Base-by-base conservation (phyloP, 83 land plant genomes). In the Picea mariana region DNA sequence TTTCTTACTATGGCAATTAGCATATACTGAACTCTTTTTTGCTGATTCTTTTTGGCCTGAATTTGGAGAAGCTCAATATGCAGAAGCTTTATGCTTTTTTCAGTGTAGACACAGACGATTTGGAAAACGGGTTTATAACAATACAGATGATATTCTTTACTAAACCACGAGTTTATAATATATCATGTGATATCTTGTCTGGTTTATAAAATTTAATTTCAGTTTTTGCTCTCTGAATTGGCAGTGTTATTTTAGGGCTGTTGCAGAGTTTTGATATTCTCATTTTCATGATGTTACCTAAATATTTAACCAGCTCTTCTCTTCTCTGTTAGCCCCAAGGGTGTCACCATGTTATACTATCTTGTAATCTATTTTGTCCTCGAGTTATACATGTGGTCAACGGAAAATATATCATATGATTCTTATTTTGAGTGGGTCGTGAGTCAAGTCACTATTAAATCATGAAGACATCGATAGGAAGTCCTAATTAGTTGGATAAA, bases 1-100 rank as follows among this genome's bases (percentile, higher is more conserved):
- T 80, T 95, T 95, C 81, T 83, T 93, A 81, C 84, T 93, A n/a
- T 95, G 97, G 97, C 95, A 95, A 79, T 80, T 85, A 9, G 97
- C 97, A n/a, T 95, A 95, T 78, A 87, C 92, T 5, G 97, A 95
- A 77, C 86, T 95, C 21, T 87, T 68, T 82, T 95, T 95, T 81
- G 72, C 85, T 38, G 69, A 85, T 24, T 61, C 82, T 9, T 82
- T 84, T 0, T 95, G 97, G 95, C 97, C 97, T 27, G 95, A 95
- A 75, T 90, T 92, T 81, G 89, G 91, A 40, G 84, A 87, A 55
- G 80, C 9, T 1, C 88, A 88, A 40, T 93, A 89, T 76, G 81
- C 83, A 27, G 87, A 87, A 52, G 92, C 97, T 44, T 80, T 95
- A 65, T 24, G 40, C 49, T 81, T 84, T 5, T 95, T 82, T 81